Conservation (phyloP, 1,284 basidiomycete genomes). For the Dichomitus squalens region DNA sequence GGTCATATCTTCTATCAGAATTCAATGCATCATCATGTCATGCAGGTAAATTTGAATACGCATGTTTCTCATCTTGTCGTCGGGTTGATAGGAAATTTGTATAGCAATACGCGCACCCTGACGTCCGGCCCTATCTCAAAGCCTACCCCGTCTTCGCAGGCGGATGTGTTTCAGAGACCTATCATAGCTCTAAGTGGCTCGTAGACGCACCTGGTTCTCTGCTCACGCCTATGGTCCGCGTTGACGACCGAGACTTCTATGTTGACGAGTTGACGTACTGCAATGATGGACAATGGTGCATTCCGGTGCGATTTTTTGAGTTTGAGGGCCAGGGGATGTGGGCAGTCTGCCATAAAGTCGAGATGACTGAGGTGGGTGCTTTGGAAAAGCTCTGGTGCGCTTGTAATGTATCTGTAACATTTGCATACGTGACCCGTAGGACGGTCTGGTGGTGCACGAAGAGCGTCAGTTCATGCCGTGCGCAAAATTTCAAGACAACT, state of each 20-base stretch:
- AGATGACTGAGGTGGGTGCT: not conserved
- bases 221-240: constrained; percentile 20
- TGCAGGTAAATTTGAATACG: not conserved
- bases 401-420: not conserved
- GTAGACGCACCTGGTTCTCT: constrained; percentile 9
- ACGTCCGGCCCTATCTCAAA: not conserved
- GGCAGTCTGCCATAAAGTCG: not conserved
- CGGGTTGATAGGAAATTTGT: too few relatives aligned
- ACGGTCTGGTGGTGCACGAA: too few relatives aligned
- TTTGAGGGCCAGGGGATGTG: not conserved
- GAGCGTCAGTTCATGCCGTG: not conserved
- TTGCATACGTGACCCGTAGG: too few relatives aligned
- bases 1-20: constrained; percentile 15
- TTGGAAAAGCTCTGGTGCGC: too few relatives aligned
- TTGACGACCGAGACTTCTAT: constrained; percentile 25
- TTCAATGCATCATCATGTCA: not conserved
- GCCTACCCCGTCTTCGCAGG: constrained; percentile 1
- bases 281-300: not conserved
- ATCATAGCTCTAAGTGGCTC: constrained; percentile 11
- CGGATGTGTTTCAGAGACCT: not conserved
- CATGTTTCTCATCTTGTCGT: not conserved
- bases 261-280: constrained; percentile 26
- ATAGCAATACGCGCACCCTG: constrained; percentile 15
- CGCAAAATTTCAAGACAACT: not conserved
- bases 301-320: constrained; percentile 10